Evolutionary conservation across 768 basidiomycete species (phyloP).

Genomic region (Leccinum boreale): DNA sequence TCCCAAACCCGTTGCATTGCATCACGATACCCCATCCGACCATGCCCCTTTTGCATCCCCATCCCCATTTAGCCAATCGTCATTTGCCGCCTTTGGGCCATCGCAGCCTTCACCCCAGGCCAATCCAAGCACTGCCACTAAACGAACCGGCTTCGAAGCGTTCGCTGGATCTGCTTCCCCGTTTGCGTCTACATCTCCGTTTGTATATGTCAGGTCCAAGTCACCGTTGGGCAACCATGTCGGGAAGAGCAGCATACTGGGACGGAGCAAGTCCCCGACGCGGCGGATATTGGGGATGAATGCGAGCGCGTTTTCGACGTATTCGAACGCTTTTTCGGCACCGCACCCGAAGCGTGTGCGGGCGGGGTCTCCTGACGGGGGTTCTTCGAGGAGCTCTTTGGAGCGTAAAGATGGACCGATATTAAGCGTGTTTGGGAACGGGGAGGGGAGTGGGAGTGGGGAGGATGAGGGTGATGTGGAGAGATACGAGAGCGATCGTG

Average conservation of each 20-base stretch:
- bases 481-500: slow-evolving; percentile 30
- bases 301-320: slow-evolving; percentile 58
- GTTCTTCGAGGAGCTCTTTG: slow-evolving; percentile 42
- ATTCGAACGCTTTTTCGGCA: slow-evolving; percentile 40
- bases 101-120: slow-evolving; percentile 17
- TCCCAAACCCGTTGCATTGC: slow-evolving; percentile 14
- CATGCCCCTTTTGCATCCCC: slow-evolving; percentile 22
- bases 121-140: slow-evolving; percentile 38
- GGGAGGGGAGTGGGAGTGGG: slow-evolving; percentile 33
- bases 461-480: slow-evolving; percentile 45
- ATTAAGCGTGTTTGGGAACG: slow-evolving; percentile 35
- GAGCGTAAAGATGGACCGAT: slow-evolving; percentile 35
- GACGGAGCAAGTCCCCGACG: slow-evolving; percentile 54
- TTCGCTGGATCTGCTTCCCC: slow-evolving; percentile 52
- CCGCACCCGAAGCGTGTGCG: slow-evolving; percentile 55
- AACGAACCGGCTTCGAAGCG: slow-evolving; percentile 56
- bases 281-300: slow-evolving; percentile 41
- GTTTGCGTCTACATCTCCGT: slow-evolving; percentile 40
- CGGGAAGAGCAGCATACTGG: slow-evolving; percentile 24
- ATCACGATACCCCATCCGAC: slow-evolving; percentile 21
- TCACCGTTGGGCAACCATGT: slow-evolving; percentile 41
- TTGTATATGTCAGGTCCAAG: slow-evolving; percentile 39
- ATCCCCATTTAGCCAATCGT: slow-evolving; percentile 20
- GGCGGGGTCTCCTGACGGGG: slow-evolving; percentile 45
- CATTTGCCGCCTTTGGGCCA: slow-evolving; percentile 18